Evolutionary conservation across 495 filamentous ascomycete species (phyloP).

Genomic region (Talaromyces stipitatus): DNA sequence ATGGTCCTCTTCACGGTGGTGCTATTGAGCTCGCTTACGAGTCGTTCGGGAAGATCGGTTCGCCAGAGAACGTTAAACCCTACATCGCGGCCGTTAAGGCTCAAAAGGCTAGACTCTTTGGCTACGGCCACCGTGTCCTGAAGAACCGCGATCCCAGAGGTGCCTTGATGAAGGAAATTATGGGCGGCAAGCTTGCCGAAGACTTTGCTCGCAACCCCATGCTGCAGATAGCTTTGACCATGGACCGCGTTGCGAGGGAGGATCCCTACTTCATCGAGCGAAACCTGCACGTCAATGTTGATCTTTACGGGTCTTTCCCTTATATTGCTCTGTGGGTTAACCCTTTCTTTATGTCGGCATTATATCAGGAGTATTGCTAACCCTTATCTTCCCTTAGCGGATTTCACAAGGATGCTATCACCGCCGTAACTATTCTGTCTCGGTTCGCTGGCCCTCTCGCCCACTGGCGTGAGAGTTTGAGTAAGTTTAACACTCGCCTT

Average conservation of each 20-base stretch:
- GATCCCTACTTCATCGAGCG: conserved; percentile 46
- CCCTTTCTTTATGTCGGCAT: too few species aligned
- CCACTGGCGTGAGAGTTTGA: too few species aligned
- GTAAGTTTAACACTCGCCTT: too few species aligned
- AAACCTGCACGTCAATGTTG: conserved; percentile 47
- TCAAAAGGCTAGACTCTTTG: conserved; percentile 45
- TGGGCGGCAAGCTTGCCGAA: too few species aligned
- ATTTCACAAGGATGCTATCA: too few species aligned
- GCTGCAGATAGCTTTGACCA: conserved; percentile 40
- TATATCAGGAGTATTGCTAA: too few species aligned
- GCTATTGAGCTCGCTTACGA: conserved; percentile 50
- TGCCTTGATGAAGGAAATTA: conserved; percentile 35
- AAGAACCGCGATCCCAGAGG: conserved; percentile 46
- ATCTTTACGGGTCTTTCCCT: conserved; percentile 51
- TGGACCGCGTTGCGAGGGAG: conserved; percentile 38
- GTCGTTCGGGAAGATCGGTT: conserved; percentile 37
- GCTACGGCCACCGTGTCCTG: conserved; percentile 55
- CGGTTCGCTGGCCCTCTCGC: too few species aligned
- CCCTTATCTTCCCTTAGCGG: too few species aligned
- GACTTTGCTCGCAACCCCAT: conserved; percentile 7
- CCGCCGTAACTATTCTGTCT: too few species aligned
- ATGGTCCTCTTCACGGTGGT: conserved; percentile 51
- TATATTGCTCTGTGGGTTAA: conserved; percentile 45
- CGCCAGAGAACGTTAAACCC: conserved; percentile 33
- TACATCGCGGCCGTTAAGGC: conserved; percentile 45